Base-by-base conservation (phyloP, 495 filamentous ascomycete genomes). In the Annulohypoxylon maeteangense region DNA sequence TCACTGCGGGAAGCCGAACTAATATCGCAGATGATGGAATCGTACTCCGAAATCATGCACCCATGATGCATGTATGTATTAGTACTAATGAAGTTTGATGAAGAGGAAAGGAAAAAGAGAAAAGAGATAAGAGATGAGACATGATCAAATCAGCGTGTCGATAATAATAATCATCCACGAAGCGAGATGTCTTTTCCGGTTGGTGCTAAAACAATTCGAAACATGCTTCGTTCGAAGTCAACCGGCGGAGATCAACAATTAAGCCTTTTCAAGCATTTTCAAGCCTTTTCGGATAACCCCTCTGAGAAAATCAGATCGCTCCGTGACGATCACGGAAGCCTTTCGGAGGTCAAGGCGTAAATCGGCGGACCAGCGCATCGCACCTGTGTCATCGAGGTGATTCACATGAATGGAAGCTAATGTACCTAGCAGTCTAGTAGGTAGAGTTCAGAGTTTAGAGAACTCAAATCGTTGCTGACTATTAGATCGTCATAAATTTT, bases 321-420 rank as follows among this genome's bases (percentile, higher is more conserved):
- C 59, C 70, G 65, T 58, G 61, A 54, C 18, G 61, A 68, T 73
- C 70, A 62, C 65, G 65, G 65, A 54, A 59, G 53, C 60, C 47
- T n/a, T 20, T 68, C 65, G 55, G 42, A 34, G 55, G 65, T 65
- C 70, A 60, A 64, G 47, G 70, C 70, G 65, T 25, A 25, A 42
- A 58, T 57, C 29, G n/a, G 58, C 53, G n/a, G 51, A 63, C 40
- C 18, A 36, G 34, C 58, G 44, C 25, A 27, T 27, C 44, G 23
- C 11, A 8, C 1, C 45, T 50, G 48, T 61, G 61, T 23, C 61
- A 70, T 65, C 29, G 20, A 50, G 23, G 48, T 32, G 5, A 8
- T 27, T 42, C 22, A 23, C 47, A 40, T 20, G 59, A 40, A 23
- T 12, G 11, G 31, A 32, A 36, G n/a, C 23, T 42, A 23, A 38